phyloP scores from a whole-genome alignment of 2,329 filamentous ascomycete genomes.

The Aspergillus puulaauensis region DNA sequence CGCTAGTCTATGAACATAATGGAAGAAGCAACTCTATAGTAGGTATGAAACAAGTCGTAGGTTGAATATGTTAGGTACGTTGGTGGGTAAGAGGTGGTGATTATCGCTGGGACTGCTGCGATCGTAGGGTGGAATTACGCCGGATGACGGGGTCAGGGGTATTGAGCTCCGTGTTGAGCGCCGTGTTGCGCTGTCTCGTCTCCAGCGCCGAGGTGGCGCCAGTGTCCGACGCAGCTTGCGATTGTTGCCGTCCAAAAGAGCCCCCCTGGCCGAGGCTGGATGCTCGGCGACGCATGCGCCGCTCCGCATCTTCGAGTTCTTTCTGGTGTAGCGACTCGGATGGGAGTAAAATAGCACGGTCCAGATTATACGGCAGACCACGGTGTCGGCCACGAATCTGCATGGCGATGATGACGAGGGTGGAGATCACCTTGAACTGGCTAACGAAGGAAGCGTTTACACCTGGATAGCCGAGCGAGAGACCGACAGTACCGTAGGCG shows the following conservation, averaged over 20 bases:
- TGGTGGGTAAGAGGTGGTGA: neutral
- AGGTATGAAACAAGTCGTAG: no score
- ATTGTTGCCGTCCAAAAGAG: slow-evolving; percentile 24
- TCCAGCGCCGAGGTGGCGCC: slow-evolving; percentile 26
- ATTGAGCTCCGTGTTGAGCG: slow-evolving; percentile 5
- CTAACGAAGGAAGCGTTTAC: slow-evolving; percentile 78
- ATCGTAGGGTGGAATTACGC: slow-evolving; percentile 30
- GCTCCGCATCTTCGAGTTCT: slow-evolving; percentile 55
- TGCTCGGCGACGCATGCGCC: slow-evolving; percentile 40
- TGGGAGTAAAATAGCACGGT: slow-evolving; percentile 68
- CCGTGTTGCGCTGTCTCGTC: slow-evolving; percentile 21
- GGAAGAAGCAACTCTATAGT: neutral
- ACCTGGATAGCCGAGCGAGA: slow-evolving; percentile 77
- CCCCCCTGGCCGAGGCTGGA: slow-evolving; percentile 35
- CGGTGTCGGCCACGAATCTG: slow-evolving; percentile 65
- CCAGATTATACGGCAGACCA: slow-evolving; percentile 65
- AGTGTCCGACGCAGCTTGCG: slow-evolving; percentile 23
- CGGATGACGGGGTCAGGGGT: slow-evolving; percentile 23
- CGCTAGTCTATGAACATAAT: neutral
- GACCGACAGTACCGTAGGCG: slow-evolving; percentile 89
- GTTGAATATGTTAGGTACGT: neutral
- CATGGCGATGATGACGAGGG: slow-evolving; percentile 67
- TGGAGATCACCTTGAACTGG: slow-evolving; percentile 72
- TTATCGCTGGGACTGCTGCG: slow-evolving; percentile 22
- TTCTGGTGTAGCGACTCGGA: slow-evolving; percentile 63